A percentile compares a stretch with the other conserved stretches of the same genome.
Evolutionary conservation across 129 eudicot genomes (phyloP).

Genomic region (Ambrosia artemisiifolia): DNA sequence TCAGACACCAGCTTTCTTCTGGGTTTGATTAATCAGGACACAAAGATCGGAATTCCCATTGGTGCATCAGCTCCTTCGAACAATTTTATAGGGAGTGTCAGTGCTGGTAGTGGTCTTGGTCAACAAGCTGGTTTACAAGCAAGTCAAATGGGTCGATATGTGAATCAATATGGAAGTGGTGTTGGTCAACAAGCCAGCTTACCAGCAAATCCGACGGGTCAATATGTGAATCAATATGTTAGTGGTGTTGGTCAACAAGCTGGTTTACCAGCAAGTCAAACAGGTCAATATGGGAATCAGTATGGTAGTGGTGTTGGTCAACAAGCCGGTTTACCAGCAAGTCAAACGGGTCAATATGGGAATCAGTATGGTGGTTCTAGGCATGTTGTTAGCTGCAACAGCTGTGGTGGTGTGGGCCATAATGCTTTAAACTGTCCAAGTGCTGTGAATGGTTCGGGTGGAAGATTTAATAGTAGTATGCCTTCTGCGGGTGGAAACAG

Average conservation of each 20-base stretch:
- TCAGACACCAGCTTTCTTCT: conserved; percentile 54
- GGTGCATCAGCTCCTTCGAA: conserved; percentile 26
- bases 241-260: conserved; percentile 16
- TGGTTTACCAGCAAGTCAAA: conserved; percentile 21
- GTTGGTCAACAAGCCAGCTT: too few species aligned
- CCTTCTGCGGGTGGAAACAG: conserved; percentile 22
- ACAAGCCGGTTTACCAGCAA: conserved; percentile 14
- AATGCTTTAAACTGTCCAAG: conserved; percentile 58
- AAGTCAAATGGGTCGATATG: too few species aligned
- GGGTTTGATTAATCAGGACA: conserved; percentile 35
- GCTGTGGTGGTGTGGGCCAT: conserved; percentile 77
- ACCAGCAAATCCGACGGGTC: too few species aligned
- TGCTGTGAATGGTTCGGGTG: conserved; percentile 40
- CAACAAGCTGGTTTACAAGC: too few species aligned
- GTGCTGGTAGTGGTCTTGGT: too few species aligned
- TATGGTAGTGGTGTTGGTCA: conserved; percentile 14
- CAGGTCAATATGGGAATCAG: conserved; percentile 44
- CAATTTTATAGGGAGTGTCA: conserved; percentile 15
- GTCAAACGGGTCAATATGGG: conserved; percentile 40
- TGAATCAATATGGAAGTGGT: neutral
- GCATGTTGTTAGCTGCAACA: conserved; percentile 42
- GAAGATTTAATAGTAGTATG: conserved; percentile 30
- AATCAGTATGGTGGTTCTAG: conserved; percentile 42
- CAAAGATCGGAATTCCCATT: conserved; percentile 29
- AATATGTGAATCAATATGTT: neutral